Conservation (phyloP, 306 rosid species). For the Ochetophila trinervis region DNA sequence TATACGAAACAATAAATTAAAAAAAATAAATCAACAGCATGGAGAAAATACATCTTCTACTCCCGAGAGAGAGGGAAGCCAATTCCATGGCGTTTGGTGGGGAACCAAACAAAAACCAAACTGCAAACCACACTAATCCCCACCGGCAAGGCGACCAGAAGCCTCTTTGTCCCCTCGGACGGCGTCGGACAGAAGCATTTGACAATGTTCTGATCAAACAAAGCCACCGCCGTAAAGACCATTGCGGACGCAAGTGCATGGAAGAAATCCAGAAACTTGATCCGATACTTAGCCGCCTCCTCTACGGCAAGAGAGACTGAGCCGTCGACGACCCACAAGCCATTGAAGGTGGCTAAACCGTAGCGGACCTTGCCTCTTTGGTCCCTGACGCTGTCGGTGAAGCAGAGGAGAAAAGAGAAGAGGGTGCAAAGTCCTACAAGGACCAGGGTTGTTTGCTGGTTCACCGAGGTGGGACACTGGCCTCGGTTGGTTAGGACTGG, state of each 20-base stretch:
- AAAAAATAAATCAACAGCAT: not conserved
- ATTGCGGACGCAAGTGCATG: conserved; percentile 54
- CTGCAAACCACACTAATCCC: conserved; percentile 57
- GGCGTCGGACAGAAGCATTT: conserved; percentile 59
- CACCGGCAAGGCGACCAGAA: conserved; percentile 53
- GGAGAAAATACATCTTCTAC: conserved; percentile 9
- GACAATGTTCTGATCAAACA: conserved; percentile 59
- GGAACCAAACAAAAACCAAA: conserved; percentile 50
- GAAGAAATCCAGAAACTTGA: conserved; percentile 49
- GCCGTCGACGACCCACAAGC: conserved; percentile 68
- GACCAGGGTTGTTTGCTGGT: conserved; percentile 37
- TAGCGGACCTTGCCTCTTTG: conserved; percentile 56
- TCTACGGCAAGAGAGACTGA: conserved; percentile 37
- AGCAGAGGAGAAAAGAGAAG: conserved; percentile 47
- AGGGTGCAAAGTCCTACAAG: conserved; percentile 44
- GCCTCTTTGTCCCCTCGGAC: conserved; percentile 42
- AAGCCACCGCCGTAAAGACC: conserved; percentile 62
- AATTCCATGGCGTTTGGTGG: conserved; percentile 72
- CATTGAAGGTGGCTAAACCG: conserved; percentile 57
- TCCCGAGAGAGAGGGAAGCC: conserved; percentile 64
- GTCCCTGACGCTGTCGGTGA: conserved; percentile 63
- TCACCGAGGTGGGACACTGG: conserved; percentile 36
- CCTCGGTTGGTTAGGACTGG: conserved; percentile 57
- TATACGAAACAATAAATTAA: not conserved
- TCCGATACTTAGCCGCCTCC: conserved; percentile 41